Conservation (phyloP, 2,329 filamentous ascomycete genomes). For the Chrysoporthe cubensis region DNA sequence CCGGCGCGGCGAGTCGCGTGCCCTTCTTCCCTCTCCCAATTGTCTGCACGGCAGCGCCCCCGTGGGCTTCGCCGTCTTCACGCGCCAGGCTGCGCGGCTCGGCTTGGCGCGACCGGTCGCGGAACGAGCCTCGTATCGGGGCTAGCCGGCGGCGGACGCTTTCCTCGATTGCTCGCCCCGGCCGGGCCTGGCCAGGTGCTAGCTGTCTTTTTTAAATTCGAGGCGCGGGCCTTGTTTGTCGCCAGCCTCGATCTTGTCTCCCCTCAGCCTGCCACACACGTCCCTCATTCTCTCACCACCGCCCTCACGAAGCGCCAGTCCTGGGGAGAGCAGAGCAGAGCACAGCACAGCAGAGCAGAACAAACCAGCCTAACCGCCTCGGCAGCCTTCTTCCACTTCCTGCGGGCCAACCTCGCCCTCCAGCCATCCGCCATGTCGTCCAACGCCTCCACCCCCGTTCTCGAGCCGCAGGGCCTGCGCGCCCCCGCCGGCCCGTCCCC, state of each 20-base stretch:
- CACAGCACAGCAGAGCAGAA: too few relatives aligned
- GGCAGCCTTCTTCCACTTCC: slow-evolving; percentile 80
- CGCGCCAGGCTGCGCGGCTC: neutral
- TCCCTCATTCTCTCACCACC: too few relatives aligned
- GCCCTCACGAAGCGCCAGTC: too few relatives aligned
- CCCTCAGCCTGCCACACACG: too few relatives aligned
- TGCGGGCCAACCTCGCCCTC: slow-evolving; percentile 79
- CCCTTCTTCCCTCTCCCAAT: neutral
- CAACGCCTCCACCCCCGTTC: slow-evolving; percentile 65
- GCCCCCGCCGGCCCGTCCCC: slow-evolving; percentile 39
- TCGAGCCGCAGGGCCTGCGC: slow-evolving; percentile 48
- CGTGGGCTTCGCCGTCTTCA: slow-evolving; percentile 2
- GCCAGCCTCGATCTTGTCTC: too few relatives aligned
- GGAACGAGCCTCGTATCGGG: neutral
- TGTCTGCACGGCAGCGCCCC: neutral
- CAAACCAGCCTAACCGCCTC: slow-evolving; percentile 27
- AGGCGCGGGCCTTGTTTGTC: too few relatives aligned
- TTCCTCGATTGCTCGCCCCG: neutral
- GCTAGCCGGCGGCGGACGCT: neutral
- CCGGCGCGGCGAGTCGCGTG: neutral
- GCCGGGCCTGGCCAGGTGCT: too few relatives aligned
- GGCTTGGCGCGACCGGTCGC: neutral
- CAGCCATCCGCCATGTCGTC: slow-evolving; percentile 64
- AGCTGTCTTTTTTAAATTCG: neutral
- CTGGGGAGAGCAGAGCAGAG: too few relatives aligned